Base-by-base conservation (phyloP, 2,329 filamentous ascomycete genomes). In the Talaromyces sp. region DNA sequence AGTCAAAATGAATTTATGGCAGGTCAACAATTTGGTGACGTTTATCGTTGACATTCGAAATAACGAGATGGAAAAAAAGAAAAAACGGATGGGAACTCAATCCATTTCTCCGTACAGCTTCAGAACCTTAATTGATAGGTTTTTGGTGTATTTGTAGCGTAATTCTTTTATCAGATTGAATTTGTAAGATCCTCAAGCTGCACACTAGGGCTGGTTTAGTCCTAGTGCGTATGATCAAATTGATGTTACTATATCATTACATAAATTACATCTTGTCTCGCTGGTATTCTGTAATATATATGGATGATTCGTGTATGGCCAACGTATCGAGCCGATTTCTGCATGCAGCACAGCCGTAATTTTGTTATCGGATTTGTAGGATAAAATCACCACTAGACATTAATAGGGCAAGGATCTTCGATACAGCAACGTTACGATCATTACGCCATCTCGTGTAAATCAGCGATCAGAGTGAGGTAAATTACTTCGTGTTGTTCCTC, bases 81-180 rank as follows among this genome's bases (percentile, higher is more conserved):
- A 37, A 39, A 56, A 56, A 56, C n/a, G 17, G 50, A 35, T 19
- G 50, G 50, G 31, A 15, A 11, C 1, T 22, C 31, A 37, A 37
- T 56, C 31, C 52, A 37, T 37, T 56, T 37, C 52, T 56, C 52
- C 33, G 52, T 37, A 56, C 33, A 56, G 33, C 52, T 56, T 33
- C 52, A 56, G 37, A 54, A 39, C 33, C 31, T 37, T 56, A 35
- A 13, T 37, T 56, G n/a, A 35, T 56, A 35, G 50, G 50, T 35
- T 17, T n/a, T 54, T 35, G 35, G 10, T 35, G 50, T 54, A 35
- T 54, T 33, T 19, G 15, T 19, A 54, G 31, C n/a, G 50, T 56
- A 56, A 37, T 56, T 22, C 37, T 37, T 31, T 35, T 56, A 56
- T 56, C 17, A 54, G 27, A 54, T 35, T 54, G 50, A 19, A 54